Evolutionary conservation across 2,329 filamentous ascomycete genomes (phyloP), one percentile per base, ranked within the genome.

Genomic region (Boeremia lycopersici): DNA sequence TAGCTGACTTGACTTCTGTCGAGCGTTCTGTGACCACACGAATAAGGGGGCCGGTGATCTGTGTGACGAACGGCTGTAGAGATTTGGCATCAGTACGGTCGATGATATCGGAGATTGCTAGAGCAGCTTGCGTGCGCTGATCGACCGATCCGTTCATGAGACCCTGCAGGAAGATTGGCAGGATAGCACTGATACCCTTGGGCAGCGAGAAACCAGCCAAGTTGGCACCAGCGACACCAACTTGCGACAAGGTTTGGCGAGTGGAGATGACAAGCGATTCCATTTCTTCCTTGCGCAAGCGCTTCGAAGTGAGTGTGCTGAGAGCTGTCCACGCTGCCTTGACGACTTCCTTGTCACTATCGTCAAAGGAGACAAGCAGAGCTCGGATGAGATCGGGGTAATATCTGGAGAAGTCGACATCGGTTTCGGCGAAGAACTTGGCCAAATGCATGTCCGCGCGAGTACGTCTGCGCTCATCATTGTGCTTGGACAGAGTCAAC

Each of bases 91-190:
- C 93, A 25, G 95, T 96, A 53, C 95, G 87, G 77, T 98, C 95
- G 61, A 98, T 89, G 63, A 99, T 90, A 72, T 99, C 96, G 2
- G 93, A 96, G 64, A 99, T 96, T 52, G 91, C 95, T 59, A 98
- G 82, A 40, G 96, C 95, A 53, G 95, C 87, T 73, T 96, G 90
- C 25, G 91, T 95, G 73, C 93, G 86, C 78, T 99, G 95, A 5
- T 99, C 95, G 13, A 90, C 81, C 33, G 89, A 93, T 53, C 95
- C 96, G 69, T 99, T 98, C 89, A 99, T 96, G 63, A 99, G 83
- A 77, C 95, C 95, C 73, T 99, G 96, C 71, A 98, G 77, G 84
- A 99, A 98, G 63, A 99, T 98, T 2, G 96, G 95, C 57, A 99
- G 79, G 61, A 99, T 88, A 59, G 95, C 93, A 70, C 92, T 96